Base-by-base conservation (phyloP, 2,329 filamentous ascomycete species). In the Fusarium sp. region DNA sequence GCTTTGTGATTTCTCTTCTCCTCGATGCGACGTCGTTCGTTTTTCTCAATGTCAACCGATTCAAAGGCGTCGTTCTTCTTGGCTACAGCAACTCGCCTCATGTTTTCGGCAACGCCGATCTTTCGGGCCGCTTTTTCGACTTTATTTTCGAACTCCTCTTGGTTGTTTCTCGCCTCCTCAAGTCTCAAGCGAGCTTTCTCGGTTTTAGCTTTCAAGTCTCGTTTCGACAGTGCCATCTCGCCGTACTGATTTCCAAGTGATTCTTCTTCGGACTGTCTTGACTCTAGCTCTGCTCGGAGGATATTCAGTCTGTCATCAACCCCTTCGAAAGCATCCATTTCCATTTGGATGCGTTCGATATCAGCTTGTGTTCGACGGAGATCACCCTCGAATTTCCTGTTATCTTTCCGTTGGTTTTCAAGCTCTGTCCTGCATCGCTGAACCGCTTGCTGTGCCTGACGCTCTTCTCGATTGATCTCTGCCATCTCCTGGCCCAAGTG, bases 321-420 rank as follows among this genome's bases (percentile, higher is more conserved):
- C 4, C 91, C 90, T 62, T 92, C 86, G 46, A 88, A 87, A 28
- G 81, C 84, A 65, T 93, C 89, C 38, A 97, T 83, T 44, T 88
- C 87, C 55, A 88, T 86, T 73, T 46, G 85, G 72, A 62, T 78
- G 67, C 55, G 72, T 44, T 84, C 81, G 9, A 91, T 83, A 8
- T 83, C 81, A 52, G 90, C 88, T 52, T 91, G 86, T 8, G 89
- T 86, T 52, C 82, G 79, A 64, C 93, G 89, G 34, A 85, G 76
- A 4, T 84, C 80, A 38, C 87, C 78, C 61, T 85, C 85, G 16
- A 93, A 78, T 1, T 67, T 60, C 53, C 74, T 74, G 12, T 74
- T 68, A n/a, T 63, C 69, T 16, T 62, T 69, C 16, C 70, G 80
- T 53, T 84, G 83, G 38, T 87, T 85, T 5, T 81, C 73, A 6